Evolutionary conservation across 1,284 basidiomycete species (phyloP).

Genomic region (Stereum hirsutum): DNA sequence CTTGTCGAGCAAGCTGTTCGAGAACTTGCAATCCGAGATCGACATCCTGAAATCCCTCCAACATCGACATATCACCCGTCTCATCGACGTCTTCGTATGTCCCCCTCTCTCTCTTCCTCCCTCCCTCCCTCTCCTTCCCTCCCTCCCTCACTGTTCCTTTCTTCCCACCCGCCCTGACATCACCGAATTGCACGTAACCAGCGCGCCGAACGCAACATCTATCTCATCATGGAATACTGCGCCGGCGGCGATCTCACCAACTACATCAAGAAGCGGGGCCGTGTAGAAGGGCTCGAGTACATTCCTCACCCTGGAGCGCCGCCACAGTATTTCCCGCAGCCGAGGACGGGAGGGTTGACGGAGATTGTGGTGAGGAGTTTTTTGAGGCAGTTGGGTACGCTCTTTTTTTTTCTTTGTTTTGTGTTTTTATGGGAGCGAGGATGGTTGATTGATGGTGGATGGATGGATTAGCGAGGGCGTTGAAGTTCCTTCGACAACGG

Average conservation of each 20-base stretch:
- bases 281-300: constrained; percentile 80
- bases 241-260: constrained; percentile 92
- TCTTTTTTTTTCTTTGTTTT: constrained; percentile 1
- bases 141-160: no score
- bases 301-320: constrained; percentile 56
- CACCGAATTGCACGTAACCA: constrained; percentile 20
- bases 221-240: constrained; percentile 98
- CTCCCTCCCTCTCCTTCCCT: no score
- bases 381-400: constrained; percentile 81
- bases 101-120: constrained; percentile 2
- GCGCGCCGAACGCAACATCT: constrained; percentile 91
- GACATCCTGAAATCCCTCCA: constrained; percentile 92
- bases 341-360: constrained; percentile 82
- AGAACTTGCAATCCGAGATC: constrained; percentile 97
- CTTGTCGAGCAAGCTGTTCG: constrained; percentile 87
- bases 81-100: constrained; percentile 80
- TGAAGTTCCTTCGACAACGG: constrained; percentile 84
- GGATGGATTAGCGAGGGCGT: constrained; percentile 64
- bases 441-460: neutral
- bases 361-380: constrained; percentile 91
- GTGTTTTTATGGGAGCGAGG: constrained; percentile 2
- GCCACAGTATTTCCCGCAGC: constrained; percentile 84
- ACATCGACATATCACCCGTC: constrained; percentile 88
- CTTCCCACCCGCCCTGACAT: neutral
- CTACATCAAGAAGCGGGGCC: constrained; percentile 92